Evolutionary conservation across 495 filamentous ascomycete genomes (phyloP), one percentile per base, ranked within the genome.

Genomic region (Penicillium egyptiacum): DNA sequence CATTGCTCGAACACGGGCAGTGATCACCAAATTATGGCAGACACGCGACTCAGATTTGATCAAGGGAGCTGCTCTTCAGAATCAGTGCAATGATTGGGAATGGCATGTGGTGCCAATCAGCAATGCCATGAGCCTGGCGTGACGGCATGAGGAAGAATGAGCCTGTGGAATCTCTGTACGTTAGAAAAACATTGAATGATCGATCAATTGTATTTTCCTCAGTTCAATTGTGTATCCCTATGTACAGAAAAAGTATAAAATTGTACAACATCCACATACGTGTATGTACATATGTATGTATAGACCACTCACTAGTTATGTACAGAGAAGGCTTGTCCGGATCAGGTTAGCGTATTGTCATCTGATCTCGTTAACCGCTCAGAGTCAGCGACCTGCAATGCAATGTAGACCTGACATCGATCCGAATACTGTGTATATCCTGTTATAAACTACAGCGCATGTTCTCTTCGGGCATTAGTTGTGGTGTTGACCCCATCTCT

Each of bases 21-120:
- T 77, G 12, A 75, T 77, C 56, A 64, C 68, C 10, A 73, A 75
- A 35, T 65, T 76, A 9, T 78, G 75, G 75, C 75, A 76, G 55
- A 70, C 69, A 11, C 65, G 75, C 20, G 75, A 78, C 48, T 54
- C 60, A n/a, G 69, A 73, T 57, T 58, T 75, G 31, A 41, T 73
- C 10, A 75, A 72, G 37, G 53, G 42, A 22, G 53, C 52, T 1
- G 53, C 61, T 7, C 50, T 53, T 6, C 55, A 53, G 11, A 62
- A 61, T 23, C 53, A 58, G 7, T 58, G 60, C 28, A 77, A 75
- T 55, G 74, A 77, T 54, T 77, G 74, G 74, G 74, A 77, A 52
- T 69, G 60, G 58, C 70, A 77, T 63, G 70, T 77, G 42, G 73
- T 68, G 22, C 74, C 74, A 4, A 63, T 77, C 30, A 77, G 74